Base-by-base conservation (phyloP, 257 asterid genomes). In the Capsicum pubescens region DNA sequence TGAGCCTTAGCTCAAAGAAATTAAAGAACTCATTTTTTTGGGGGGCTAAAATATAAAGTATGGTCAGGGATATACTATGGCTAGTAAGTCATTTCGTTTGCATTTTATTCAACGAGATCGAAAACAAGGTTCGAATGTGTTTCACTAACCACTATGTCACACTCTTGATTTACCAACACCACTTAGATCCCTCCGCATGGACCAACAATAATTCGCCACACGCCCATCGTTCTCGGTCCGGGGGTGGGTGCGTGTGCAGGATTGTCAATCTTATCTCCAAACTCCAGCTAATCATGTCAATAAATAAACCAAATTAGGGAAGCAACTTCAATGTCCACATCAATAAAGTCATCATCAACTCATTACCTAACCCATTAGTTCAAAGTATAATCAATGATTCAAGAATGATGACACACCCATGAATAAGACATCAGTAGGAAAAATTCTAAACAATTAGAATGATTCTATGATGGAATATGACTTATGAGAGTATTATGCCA, bases 301-400 rank as follows among this genome's bases (percentile, higher is more conserved):
- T 19, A 50, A 71, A 74, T 74, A 74, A 50, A 50, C 44, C 44
- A 48, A 64, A 72, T 17, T 71, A 44, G n/a, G 61, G 3, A 74
- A 50, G 21, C 81, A 74, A 52, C 7, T 21, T 76, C 39, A 13
- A 76, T 76, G 63, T 52, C 63, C 13, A 50, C 80, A 74, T 50
- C 44, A 19, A 50, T 52, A 3, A 76, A 76, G 63, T 76, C 60
- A 50, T 21, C 59, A 68, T 68, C 76, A 36, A 12, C 81, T 4
- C 81, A 52, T 10, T 17, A 76, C 81, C 81, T 21, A 76, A 50
- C 5, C 81, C 81, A 52, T 52, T 52, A 21, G 48, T 76, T 26
- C 63, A 76, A 64, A 76, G 61, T 46, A 76, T 7, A 50, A 13
- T 12, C 46, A 46, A 46, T 17, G 80, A 68, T 68, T 68, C 77